Evolutionary conservation across 257 asterid genomes (phyloP), one percentile per base, ranked within the genome.

Genomic region (Nicotiana otophora): DNA sequence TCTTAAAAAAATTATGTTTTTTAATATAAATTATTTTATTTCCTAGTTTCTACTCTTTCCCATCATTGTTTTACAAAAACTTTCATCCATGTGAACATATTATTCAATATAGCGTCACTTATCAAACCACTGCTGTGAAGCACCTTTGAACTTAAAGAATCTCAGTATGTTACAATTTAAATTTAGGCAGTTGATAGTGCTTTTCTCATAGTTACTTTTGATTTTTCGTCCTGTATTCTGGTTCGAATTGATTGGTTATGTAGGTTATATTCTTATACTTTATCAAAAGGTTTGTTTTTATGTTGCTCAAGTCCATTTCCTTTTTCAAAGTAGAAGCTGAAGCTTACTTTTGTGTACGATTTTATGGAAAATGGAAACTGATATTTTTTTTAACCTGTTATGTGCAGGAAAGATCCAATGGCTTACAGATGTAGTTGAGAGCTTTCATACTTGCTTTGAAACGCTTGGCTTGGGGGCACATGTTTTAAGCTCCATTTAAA

Each of bases 381-480:
- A 80, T 80, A n/a, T 19, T 17, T 23, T 4, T 60, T 17, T 74
- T n/a, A 51, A 20, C 33, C 30, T 58, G 12, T 84, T 75, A 60
- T 39, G 7, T 65, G 85, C 90, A 88, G 90, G 87, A 86, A 86
- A 86, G 63, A 20, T 81, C 83, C 17, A 39, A 55, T 79, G 48
- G 78, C 84, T 16, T 4, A 66, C 72, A 82, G 81, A 80, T 86
- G 86, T 55, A 82, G 82, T 60, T 84, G 82, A 77, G 42, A 12
- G 42, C 80, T 26, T 26, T 48, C 1, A 8, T 72, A 23, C 80
- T 74, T 74, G 62, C 80, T 72, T 46, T 74, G 79, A 28, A 74
- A 46, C 23, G 8, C 79, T 15, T 51, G 63, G 62, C 80, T 51
- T 74, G 2, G 80, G 61, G 36, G 5, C 26, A 7, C 42, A 46